Evolutionary conservation across 192 early-diverging fungal species (phyloP).

Genomic region (Anaeromyces robustus): DNA sequence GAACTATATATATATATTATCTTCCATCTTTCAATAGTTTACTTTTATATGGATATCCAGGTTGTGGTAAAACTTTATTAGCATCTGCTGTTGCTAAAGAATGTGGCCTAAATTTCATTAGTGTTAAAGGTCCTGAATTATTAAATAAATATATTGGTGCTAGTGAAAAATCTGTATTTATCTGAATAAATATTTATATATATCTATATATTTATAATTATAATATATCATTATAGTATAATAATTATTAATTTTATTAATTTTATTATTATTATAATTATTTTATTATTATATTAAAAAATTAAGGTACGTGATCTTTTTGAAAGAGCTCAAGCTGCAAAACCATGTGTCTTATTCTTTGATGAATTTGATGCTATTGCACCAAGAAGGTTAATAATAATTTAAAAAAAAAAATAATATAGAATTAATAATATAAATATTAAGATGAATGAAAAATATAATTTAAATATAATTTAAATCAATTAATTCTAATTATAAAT

Average conservation of each 20-base stretch:
- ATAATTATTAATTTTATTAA: too few relatives aligned
- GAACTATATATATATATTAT: neutral
- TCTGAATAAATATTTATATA: neutral
- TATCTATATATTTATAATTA: too few relatives aligned
- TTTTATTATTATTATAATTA: too few relatives aligned
- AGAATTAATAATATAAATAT: too few relatives aligned
- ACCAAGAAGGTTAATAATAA: constrained; percentile 45
- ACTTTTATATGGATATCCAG: constrained; percentile 88
- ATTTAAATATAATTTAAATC: too few relatives aligned
- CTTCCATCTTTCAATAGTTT: constrained; percentile 23
- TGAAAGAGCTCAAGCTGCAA: constrained; percentile 78
- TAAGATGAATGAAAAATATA: too few relatives aligned
- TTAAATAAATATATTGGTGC: constrained; percentile 98
- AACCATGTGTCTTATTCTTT: constrained; percentile 92
- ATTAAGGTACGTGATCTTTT: constrained; percentile 70
- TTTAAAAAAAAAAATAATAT: neutral
- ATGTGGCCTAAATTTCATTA: constrained; percentile 93
- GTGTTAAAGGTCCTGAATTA: constrained; percentile 92
- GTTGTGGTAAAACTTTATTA: constrained; percentile 96
- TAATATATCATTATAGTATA: too few relatives aligned
- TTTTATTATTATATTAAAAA: neutral
- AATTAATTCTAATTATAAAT: too few relatives aligned
- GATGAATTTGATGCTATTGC: constrained; percentile 98
- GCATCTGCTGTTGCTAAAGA: constrained; percentile 91
- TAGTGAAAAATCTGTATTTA: constrained; percentile 73